Percentiles rank a stretch among this genome's conserved stretches.
phyloP scores from a whole-genome alignment of 1,284 basidiomycete species.

The Lignosus rhinocerotis region DNA sequence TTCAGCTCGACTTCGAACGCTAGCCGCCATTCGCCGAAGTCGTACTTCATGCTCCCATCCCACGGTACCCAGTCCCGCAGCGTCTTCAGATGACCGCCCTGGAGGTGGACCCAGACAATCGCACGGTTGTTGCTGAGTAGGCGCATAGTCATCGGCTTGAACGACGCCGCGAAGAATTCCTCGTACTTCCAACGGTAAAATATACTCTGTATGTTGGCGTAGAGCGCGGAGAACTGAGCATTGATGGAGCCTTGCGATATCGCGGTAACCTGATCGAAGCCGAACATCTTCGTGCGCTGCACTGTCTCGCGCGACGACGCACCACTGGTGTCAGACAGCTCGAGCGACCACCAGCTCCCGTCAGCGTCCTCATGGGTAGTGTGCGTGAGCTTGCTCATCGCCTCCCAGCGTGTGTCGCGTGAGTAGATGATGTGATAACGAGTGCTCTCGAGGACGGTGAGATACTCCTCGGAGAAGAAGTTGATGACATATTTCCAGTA shows the following conservation, averaged over 20 bases:
- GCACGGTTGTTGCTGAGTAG: constrained; percentile 30
- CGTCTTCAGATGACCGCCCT: constrained; percentile 26
- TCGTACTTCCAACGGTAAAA: constrained; percentile 29
- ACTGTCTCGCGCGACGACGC: constrained; percentile 27
- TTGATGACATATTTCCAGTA: constrained; percentile 28
- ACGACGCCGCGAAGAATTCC: constrained; percentile 29
- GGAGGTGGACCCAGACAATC: constrained; percentile 30
- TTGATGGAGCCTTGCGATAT: constrained; percentile 35
- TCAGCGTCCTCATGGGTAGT: constrained; percentile 11
- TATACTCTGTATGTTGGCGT: constrained; percentile 11
- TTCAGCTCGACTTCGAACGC: constrained; percentile 37
- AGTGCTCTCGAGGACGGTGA: constrained; percentile 30
- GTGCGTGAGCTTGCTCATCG: constrained; percentile 9
- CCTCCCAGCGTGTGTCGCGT: constrained; percentile 24
- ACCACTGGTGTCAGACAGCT: constrained; percentile 9
- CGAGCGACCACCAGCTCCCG: constrained; percentile 14
- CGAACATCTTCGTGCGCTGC: constrained; percentile 27
- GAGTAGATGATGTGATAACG: constrained; percentile 32
- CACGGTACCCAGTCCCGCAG: constrained; percentile 26
- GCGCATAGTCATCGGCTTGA: constrained; percentile 28
- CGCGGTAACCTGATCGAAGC: constrained; percentile 35
- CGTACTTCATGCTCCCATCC: constrained; percentile 21
- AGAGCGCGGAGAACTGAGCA: constrained; percentile 28
- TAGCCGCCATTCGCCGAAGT: constrained; percentile 32
- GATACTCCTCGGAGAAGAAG: constrained; percentile 32